A percentile compares a stretch with the other conserved stretches of the same genome.
These are phyloP conservation scores for Termitomyces sp. DNA, from an alignment of 768 basidiomycete genomes.

Conservation along the genomic window DNA sequence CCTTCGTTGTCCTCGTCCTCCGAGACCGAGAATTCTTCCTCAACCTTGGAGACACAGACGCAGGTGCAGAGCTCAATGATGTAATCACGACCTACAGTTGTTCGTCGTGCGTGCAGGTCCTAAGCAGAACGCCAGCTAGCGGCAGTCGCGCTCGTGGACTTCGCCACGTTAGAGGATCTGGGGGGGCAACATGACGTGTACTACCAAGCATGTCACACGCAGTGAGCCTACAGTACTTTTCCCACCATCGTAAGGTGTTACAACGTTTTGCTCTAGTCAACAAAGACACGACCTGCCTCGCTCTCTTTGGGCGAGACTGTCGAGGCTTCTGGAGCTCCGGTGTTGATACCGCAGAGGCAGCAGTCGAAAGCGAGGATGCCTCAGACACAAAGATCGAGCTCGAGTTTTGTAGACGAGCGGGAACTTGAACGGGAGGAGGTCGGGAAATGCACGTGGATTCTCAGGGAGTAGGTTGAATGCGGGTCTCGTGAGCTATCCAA, in stretches of 20 bases:
- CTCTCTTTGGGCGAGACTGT: constrained; percentile 69
- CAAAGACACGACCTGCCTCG: constrained; percentile 67
- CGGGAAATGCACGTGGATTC: constrained; percentile 60
- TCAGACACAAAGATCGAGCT: constrained; percentile 59
- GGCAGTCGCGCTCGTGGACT: constrained; percentile 29
- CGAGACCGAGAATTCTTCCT: no score
- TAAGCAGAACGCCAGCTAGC: constrained; percentile 68
- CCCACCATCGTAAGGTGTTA: constrained; percentile 84
- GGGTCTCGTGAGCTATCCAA: constrained; percentile 70
- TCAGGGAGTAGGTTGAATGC: constrained; percentile 71
- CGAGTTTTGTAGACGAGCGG: constrained; percentile 61
- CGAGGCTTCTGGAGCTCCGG: constrained; percentile 32
- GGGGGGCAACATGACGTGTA: constrained; percentile 20
- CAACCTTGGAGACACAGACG: no score
- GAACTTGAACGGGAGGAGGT: constrained; percentile 65
- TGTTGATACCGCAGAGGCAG: constrained; percentile 27
- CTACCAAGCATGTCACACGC: constrained; percentile 90
- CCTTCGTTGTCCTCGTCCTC: no score
- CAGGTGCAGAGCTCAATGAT: no score
- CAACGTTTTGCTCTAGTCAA: constrained; percentile 75
- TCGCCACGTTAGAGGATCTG: constrained; percentile 25
- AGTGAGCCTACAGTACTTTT: constrained; percentile 86
- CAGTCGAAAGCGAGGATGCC: constrained; percentile 38
- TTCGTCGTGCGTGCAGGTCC: no score
- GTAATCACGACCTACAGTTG: constrained; percentile 5